A percentile compares a stretch with the other conserved stretches of the same genome.
phyloP scores from a whole-genome alignment of 257 asterid genomes.

The Cruciata laevipes region DNA sequence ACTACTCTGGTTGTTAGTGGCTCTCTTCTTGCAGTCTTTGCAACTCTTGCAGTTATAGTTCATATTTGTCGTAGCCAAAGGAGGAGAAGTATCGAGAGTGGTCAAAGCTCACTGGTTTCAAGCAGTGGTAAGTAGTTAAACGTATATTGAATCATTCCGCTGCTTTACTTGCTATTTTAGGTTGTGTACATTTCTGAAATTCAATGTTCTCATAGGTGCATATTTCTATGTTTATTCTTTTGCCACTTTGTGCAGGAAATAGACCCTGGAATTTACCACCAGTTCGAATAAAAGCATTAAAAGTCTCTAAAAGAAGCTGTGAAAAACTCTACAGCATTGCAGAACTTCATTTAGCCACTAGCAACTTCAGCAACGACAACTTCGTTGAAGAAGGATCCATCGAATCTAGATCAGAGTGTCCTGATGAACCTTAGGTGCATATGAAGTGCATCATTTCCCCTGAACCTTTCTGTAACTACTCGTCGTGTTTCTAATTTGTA shows the following conservation, averaged over 20 bases:
- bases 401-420: too few relatives aligned
- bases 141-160: background rate
- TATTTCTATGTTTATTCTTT: background rate
- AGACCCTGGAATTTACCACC: conserved; percentile 63
- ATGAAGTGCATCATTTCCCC: too few relatives aligned
- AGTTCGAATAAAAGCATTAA: conserved; percentile 45
- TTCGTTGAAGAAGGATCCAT: conserved; percentile 34
- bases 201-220: background rate
- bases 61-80: conserved; percentile 23
- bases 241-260: conserved; percentile 25
- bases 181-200: background rate
- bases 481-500: too few relatives aligned
- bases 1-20: conserved; percentile 40
- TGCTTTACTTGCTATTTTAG: background rate
- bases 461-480: too few relatives aligned
- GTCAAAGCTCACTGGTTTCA: conserved; percentile 32
- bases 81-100: conserved; percentile 24
- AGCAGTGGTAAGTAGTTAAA: conserved; percentile 36
- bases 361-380: conserved; percentile 55
- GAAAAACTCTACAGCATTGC: conserved; percentile 54
- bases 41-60: conserved; percentile 29
- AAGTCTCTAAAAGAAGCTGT: conserved; percentile 46
- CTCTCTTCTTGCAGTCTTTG: conserved; percentile 42
- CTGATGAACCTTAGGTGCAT: too few relatives aligned
- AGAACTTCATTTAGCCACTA: conserved; percentile 84